These are phyloP conservation scores for Medakamo hakoo DNA, from an alignment of 139 green algal genomes.

Conservation along the genomic window DNA sequence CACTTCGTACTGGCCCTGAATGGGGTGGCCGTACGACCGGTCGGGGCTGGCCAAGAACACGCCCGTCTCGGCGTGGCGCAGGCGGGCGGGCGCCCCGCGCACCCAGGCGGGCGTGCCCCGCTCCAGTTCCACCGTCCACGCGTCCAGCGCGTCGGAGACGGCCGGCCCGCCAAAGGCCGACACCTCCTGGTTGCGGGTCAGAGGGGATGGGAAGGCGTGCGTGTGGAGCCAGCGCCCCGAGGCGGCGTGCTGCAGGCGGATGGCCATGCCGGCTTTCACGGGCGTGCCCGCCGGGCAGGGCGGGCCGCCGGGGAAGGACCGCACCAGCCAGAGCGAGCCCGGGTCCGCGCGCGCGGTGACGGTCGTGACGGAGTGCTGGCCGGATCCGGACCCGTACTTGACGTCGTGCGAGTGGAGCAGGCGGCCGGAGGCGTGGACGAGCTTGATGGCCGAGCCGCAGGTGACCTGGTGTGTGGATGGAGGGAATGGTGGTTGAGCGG, in stretches of 20 bases:
- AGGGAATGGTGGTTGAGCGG: too few species aligned
- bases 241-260: constrained; percentile 23
- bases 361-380: constrained; percentile 30
- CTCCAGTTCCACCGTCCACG: not conserved
- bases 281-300: not conserved
- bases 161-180: not conserved
- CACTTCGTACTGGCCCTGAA: constrained; percentile 68
- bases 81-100: not conserved
- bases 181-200: constrained; percentile 23
- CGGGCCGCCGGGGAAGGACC: not conserved
- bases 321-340: not conserved
- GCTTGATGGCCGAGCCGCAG: constrained; percentile 17
- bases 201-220: constrained; percentile 20
- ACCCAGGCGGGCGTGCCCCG: not conserved
- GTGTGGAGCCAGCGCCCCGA: constrained; percentile 31
- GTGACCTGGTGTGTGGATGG: too few species aligned
- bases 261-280: constrained; percentile 4
- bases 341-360: not conserved
- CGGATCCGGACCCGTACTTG: constrained; percentile 23
- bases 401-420: constrained; percentile 27
- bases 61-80: constrained; percentile 60
- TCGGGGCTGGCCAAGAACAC: constrained; percentile 40
- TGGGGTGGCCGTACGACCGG: constrained; percentile 52
- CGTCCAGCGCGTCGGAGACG: not conserved
- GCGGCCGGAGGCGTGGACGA: constrained; percentile 8